Base-by-base conservation (phyloP, 805 yeast genomes). In the Kuraishia floccosa region DNA sequence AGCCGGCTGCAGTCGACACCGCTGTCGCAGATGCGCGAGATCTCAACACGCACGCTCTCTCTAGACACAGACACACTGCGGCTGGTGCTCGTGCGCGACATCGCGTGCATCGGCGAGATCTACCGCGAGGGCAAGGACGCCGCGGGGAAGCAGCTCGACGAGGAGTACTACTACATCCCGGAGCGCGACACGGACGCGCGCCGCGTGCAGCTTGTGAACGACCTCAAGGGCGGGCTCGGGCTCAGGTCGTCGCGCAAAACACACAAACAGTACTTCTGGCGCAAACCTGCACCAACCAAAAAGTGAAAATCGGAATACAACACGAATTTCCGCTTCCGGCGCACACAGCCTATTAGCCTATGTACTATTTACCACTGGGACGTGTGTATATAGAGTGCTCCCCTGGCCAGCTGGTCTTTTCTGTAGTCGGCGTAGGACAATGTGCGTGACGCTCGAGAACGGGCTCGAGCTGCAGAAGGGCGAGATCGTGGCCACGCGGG, bases 41-140 rank as follows among this genome's bases (percentile, higher is more conserved):
- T 83, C 16, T 72, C 75, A 47, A 69, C 68, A 1, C 59, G 57
- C 6, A 70, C 78, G 4, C 58, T 69, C 5, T 50, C 55, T 5
- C 46, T 79, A 27, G 42, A 66, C 4, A 56, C 58, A 32, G 46
- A 52, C 17, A 71, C 70, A 43, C 40, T 71, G 12, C 57, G 70
- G 34, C 58, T 64, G 16, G 40, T 70, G 5, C 44, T 70, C 20
- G 52, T 55, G 6, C 55, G 63, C 22, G 52, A 58, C 27, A 56
- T 73, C 24, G 44, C 54, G 4, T 79, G 89, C 44, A 68, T 89
- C 35, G 97, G 97, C n/a, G 79, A 81, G 8, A 87, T 91, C 37
- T 71, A 74, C 46, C 78, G 97, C 52, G 65, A 69, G 35, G 96
- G 96, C 30, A 87, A 86, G 52, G 98, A 91, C 54, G 96, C 97